Evolutionary conservation across 441 rosid species (phyloP), one percentile per base, ranked within the genome.

Genomic region (Daphne laureola): DNA sequence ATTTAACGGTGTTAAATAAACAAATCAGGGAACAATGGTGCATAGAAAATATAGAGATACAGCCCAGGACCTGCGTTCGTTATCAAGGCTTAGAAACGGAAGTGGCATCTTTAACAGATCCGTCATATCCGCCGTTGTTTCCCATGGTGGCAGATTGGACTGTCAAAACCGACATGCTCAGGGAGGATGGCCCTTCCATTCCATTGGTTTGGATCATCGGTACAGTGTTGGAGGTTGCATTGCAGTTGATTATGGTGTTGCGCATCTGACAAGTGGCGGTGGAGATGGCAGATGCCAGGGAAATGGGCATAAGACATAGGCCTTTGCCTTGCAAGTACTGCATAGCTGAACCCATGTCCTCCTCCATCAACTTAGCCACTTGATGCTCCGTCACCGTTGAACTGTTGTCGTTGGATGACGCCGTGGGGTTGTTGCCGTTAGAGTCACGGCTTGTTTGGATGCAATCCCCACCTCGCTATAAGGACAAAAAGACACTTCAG

Each of bases 321-420:
- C 98, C 98, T 63, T 91, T 88, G 38, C 96, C 96, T 65, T 91
- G 98, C 31, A 88, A 71, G 64, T 86, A 91, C 59, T 91, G 96
- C 98, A 91, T 91, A 61, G 98, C 98, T 8, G 95, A 76, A 18
- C 96, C 96, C 98, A 88, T 88, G 57, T 91, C 98, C 63, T 88
- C 87, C 46, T 91, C 95, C 93, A 91, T 86, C 25, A 91, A 76
- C 79, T 80, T 91, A 0, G 90, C 96, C 58, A 91, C 98, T 70
- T 91, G 96, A 49, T 82, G 81, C 67, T 81, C 79, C 59, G 86
- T 72, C 54, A 73, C 80, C 18, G 86, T 61, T 21, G 79, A 26
- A 8, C 3, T 2, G 70, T 64, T 63, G 63, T 66, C 73, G 43
- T 76, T 59, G 1, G 62, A 17, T 27, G 76, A 36, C 41, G 71